These are phyloP conservation scores for Xanthoconium separans DNA, from an alignment of 1,284 basidiomycete species.

Conservation along the genomic window DNA sequence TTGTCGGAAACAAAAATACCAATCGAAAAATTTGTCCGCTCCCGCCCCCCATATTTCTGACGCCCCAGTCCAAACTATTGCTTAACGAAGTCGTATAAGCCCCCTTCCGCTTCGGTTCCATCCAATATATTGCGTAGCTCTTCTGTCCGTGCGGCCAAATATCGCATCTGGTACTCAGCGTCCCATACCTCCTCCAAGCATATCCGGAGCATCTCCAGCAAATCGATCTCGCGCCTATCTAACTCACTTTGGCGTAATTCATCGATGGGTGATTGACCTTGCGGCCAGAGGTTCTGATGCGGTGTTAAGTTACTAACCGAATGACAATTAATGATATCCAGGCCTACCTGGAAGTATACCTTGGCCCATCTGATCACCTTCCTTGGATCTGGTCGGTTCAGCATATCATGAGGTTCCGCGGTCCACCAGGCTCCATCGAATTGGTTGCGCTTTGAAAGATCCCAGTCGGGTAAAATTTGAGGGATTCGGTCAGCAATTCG, in stretches of 20 bases:
- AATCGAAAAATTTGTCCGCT: too few relatives aligned
- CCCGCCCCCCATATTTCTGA: not conserved
- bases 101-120: not conserved
- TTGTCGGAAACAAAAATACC: too few relatives aligned
- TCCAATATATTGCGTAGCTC: not conserved
- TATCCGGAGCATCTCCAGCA: not conserved
- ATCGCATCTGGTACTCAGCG: not conserved
- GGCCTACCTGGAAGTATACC: not conserved
- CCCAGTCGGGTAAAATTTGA: not conserved
- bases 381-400: not conserved
- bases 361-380: not conserved
- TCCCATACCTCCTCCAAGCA: not conserved
- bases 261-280: not conserved
- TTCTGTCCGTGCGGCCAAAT: not conserved
- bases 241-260: not conserved
- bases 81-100: not conserved
- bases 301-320: not conserved
- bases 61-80: not conserved
- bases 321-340: not conserved
- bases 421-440: not conserved
- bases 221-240: not conserved
- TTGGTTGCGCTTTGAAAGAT: not conserved
- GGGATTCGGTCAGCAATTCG: not conserved
- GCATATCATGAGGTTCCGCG: not conserved
- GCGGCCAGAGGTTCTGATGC: not conserved